Conservation (phyloP, 768 basidiomycete species). For the Termitomyces sp. region DNA sequence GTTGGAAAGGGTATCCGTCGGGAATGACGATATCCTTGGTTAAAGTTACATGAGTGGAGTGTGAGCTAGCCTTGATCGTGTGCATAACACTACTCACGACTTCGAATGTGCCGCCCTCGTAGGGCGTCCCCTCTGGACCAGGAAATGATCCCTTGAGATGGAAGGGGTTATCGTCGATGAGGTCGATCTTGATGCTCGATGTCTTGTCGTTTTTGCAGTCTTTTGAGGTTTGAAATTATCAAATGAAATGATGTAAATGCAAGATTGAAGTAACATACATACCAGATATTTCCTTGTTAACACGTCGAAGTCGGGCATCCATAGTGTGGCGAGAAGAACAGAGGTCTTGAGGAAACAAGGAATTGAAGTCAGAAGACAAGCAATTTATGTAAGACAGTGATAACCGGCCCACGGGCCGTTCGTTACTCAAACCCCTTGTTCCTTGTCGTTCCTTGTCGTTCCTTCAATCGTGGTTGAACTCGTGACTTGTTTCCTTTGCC, state of each 20-base stretch:
- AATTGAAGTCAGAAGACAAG: slow-evolving; percentile 6
- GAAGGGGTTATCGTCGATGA: slow-evolving; percentile 85
- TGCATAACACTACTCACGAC: slow-evolving; percentile 55
- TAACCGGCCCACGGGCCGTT: too few relatives aligned
- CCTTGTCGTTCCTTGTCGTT: too few relatives aligned
- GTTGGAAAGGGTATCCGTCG: slow-evolving; percentile 87
- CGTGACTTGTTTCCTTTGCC: too few relatives aligned
- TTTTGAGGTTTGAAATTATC: slow-evolving; percentile 29
- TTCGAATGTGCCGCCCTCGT: slow-evolving; percentile 87
- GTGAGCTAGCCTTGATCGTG: background rate
- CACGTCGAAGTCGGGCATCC: slow-evolving; percentile 85
- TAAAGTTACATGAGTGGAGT: background rate
- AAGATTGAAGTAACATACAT: slow-evolving; percentile 13
- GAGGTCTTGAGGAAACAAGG: background rate
- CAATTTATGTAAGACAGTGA: background rate
- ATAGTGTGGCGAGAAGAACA: slow-evolving; percentile 33
- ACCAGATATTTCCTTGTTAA: slow-evolving; percentile 94
- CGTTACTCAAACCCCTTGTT: too few relatives aligned
- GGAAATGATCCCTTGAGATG: slow-evolving; percentile 90
- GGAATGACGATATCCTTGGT: slow-evolving; percentile 92
- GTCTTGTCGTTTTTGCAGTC: slow-evolving; percentile 96
- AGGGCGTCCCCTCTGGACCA: slow-evolving; percentile 91
- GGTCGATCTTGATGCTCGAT: slow-evolving; percentile 80
- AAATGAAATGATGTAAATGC: background rate
- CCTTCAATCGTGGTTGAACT: too few relatives aligned